phyloP scores from a whole-genome alignment of 805 yeast species.

The Blastobotrys parvus region DNA sequence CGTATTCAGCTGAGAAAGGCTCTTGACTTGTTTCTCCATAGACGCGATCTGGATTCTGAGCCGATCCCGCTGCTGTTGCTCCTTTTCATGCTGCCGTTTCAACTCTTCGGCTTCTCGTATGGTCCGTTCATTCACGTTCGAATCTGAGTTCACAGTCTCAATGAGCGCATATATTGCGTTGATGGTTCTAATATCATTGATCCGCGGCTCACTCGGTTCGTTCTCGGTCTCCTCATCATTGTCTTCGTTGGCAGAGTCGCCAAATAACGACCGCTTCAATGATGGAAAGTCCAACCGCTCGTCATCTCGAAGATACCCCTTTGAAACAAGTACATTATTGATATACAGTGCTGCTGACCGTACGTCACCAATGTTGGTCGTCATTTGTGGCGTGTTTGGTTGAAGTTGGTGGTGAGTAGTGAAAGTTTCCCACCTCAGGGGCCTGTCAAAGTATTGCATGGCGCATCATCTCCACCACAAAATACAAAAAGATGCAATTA shows the following conservation, averaged over 20 bases:
- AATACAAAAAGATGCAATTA: too few relatives aligned
- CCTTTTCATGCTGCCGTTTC: constrained; percentile 9
- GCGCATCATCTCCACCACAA: too few relatives aligned
- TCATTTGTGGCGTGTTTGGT: background rate
- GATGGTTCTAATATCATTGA: constrained; percentile 17
- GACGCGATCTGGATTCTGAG: constrained; percentile 6
- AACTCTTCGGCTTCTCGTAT: constrained; percentile 8
- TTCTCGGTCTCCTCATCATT: background rate
- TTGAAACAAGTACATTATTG: constrained; percentile 17
- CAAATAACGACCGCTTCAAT: background rate
- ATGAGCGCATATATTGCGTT: constrained; percentile 20
- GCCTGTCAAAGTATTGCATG: too few relatives aligned
- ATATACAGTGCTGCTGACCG: constrained; percentile 17
- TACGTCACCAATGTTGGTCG: constrained; percentile 7
- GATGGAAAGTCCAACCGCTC: constrained; percentile 15
- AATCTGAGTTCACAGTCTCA: constrained; percentile 15
- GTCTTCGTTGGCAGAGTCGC: constrained; percentile 1
- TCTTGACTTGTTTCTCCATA: constrained; percentile 8
- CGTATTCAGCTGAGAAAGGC: constrained; percentile 3
- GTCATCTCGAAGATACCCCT: constrained; percentile 17
- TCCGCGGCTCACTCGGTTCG: background rate
- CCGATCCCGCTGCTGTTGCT: background rate
- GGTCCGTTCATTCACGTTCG: constrained; percentile 8
- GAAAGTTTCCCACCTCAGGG: too few relatives aligned
- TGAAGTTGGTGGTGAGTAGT: too few relatives aligned